These are phyloP conservation scores for Lactifluus piperatus DNA, from an alignment of 768 basidiomycete species.

Conservation along the genomic window DNA sequence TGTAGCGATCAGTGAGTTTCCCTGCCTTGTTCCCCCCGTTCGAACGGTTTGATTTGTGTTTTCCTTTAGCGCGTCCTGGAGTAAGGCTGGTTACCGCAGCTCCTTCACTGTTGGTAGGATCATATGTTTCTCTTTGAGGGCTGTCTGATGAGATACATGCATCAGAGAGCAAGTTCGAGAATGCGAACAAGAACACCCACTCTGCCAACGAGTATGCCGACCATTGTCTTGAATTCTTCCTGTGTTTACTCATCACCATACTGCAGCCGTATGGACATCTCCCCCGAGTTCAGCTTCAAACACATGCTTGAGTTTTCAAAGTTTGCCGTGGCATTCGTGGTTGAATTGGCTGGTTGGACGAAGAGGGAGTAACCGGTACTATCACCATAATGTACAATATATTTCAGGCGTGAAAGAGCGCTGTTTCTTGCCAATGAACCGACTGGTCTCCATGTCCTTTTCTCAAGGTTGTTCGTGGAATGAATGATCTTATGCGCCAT, in stretches of 20 bases:
- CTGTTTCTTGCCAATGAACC: background rate
- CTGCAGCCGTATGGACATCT: conserved; percentile 70
- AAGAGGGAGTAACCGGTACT: conserved; percentile 20
- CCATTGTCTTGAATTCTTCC: conserved; percentile 14
- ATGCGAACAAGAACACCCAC: conserved; percentile 82
- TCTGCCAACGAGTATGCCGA: conserved; percentile 64
- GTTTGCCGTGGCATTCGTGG: conserved; percentile 42
- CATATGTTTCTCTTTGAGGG: background rate
- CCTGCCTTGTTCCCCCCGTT: conserved; percentile 21
- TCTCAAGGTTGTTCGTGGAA: too few relatives aligned
- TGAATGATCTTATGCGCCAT: too few relatives aligned
- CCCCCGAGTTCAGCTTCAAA: conserved; percentile 79
- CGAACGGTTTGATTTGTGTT: conserved; percentile 23
- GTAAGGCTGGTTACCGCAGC: conserved; percentile 76
- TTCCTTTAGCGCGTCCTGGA: conserved; percentile 63
- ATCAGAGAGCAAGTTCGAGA: conserved; percentile 59
- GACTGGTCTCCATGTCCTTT: too few relatives aligned
- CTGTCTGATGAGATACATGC: conserved; percentile 9
- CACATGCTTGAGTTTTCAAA: conserved; percentile 75
- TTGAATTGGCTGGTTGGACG: conserved; percentile 42
- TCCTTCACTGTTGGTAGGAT: conserved; percentile 71
- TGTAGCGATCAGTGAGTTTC: conserved; percentile 80
- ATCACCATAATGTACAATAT: background rate
- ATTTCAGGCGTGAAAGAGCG: background rate
- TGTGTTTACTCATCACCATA: conserved; percentile 15